Evolutionary conservation across 2,329 filamentous ascomycete species (phyloP).

Genomic region (Penicillium sp.): DNA sequence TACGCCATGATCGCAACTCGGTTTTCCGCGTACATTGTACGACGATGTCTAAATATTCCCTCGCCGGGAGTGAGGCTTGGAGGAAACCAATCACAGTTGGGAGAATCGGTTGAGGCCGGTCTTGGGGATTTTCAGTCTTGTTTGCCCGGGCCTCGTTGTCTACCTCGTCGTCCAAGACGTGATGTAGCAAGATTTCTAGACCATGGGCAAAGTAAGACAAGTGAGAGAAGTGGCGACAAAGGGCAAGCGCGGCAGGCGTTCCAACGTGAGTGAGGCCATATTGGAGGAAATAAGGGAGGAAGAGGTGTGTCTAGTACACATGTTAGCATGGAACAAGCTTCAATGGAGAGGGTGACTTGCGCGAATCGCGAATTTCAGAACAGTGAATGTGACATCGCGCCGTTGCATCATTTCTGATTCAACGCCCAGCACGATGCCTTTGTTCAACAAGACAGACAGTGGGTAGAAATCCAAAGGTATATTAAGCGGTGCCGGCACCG

Average conservation of each 20-base stretch:
- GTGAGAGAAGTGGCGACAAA: conserved; percentile 82
- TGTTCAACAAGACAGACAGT: conserved; percentile 80
- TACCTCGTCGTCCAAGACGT: conserved; percentile 92
- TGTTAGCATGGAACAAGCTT: conserved; percentile 12
- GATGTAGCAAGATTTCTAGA: conserved; percentile 86
- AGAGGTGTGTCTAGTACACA: conserved; percentile 75
- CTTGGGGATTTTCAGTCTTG: conserved; percentile 27
- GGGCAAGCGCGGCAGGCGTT: conserved; percentile 74
- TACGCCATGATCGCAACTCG: conserved; percentile 91
- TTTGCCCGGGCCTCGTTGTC: conserved; percentile 56
- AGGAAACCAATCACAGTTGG: conserved; percentile 62
- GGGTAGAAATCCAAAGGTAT: conserved; percentile 95
- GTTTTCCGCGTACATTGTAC: conserved; percentile 98
- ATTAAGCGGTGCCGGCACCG: conserved; percentile 72
- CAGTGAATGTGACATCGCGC: conserved; percentile 86
- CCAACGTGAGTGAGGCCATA: conserved; percentile 76
- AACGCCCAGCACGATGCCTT: conserved; percentile 85
- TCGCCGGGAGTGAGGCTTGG: conserved; percentile 69
- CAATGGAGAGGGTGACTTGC: conserved; percentile 53
- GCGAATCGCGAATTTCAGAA: conserved; percentile 83
- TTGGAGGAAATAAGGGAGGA: conserved; percentile 83
- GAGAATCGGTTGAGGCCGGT: conserved; percentile 39
- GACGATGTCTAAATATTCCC: conserved; percentile 85
- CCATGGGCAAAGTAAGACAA: conserved; percentile 92
- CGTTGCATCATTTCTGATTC: conserved; percentile 93